These are phyloP conservation scores for Ophiostoma angusticollis DNA, from an alignment of 2,329 filamentous ascomycete genomes.

Conservation along the genomic window DNA sequence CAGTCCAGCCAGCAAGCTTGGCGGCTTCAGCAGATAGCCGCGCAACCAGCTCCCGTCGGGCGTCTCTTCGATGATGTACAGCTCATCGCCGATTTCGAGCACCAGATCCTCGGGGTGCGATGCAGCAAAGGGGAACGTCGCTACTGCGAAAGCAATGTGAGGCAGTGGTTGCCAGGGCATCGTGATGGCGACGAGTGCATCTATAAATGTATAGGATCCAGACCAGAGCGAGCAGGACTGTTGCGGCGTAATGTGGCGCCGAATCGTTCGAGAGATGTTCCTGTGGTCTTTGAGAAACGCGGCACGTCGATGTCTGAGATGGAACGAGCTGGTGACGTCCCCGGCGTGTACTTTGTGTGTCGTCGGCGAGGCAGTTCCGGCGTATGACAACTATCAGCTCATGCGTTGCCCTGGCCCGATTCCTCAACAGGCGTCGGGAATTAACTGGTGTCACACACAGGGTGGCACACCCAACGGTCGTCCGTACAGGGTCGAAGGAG, in stretches of 20 bases:
- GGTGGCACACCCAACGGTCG: conserved; percentile 4
- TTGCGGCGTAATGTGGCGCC: too few relatives aligned
- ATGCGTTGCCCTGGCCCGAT: too few relatives aligned
- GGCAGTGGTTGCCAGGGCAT: conserved; percentile 98
- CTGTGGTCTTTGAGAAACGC: too few relatives aligned
- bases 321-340: background rate
- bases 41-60: conserved; percentile 86
- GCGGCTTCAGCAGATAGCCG: conserved; percentile 88
- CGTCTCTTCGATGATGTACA: conserved; percentile 97
- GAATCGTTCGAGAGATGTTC: too few relatives aligned
- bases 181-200: conserved; percentile 19
- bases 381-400: too few relatives aligned
- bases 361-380: too few relatives aligned
- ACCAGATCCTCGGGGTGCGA: conserved; percentile 81
- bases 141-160: conserved; percentile 94
- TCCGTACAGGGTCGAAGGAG: too few relatives aligned
- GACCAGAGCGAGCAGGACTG: too few relatives aligned
- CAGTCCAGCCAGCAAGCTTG: conserved; percentile 80
- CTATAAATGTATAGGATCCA: background rate
- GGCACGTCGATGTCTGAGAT: too few relatives aligned
- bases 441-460: conserved; percentile 2
- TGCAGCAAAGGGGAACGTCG: conserved; percentile 85
- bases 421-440: background rate
- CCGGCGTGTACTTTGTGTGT: background rate
- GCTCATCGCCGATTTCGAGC: conserved; percentile 92